Evolutionary conservation across 1,284 basidiomycete species (phyloP).

Genomic region (Abortiporus biennis): DNA sequence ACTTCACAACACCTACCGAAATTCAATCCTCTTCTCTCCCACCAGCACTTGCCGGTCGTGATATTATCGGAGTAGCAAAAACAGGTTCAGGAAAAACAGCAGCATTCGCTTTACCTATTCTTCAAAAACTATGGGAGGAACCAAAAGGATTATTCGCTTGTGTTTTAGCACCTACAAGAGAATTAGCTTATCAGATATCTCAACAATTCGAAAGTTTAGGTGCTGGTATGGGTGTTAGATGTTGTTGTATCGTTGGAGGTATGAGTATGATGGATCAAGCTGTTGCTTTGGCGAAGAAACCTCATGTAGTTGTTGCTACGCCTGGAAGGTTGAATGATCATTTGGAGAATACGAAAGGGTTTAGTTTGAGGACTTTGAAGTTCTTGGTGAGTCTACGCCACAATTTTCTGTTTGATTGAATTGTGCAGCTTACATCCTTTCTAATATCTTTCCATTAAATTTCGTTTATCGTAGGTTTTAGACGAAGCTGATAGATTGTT

Average conservation of each 20-base stretch:
- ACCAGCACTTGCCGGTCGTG: conserved; percentile 83
- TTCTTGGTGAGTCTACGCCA: conserved; percentile 74
- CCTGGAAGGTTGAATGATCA: conserved; percentile 95
- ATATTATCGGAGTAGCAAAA: conserved; percentile 97
- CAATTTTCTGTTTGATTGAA: too few relatives aligned
- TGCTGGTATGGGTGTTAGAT: conserved; percentile 89
- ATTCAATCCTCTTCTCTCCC: conserved; percentile 93
- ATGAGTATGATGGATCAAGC: conserved; percentile 93
- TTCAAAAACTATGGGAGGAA: conserved; percentile 96
- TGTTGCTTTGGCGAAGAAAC: conserved; percentile 89
- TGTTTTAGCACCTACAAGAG: conserved; percentile 93
- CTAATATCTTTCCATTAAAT: background rate
- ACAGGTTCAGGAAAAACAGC: conserved; percentile 99
- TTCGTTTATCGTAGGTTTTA: conserved; percentile 56
- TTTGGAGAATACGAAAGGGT: conserved; percentile 97
- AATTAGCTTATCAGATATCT: conserved; percentile 97
- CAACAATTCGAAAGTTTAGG: conserved; percentile 95
- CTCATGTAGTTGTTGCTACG: conserved; percentile 96
- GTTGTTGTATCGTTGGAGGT: conserved; percentile 91
- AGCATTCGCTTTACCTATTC: conserved; percentile 93
- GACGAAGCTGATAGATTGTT: conserved; percentile 97
- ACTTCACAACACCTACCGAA: conserved; percentile 85
- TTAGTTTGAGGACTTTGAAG: conserved; percentile 82
- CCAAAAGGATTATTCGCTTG: conserved; percentile 93
- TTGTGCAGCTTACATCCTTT: conserved; percentile 9